A percentile compares a stretch with the other conserved stretches of the same genome.
phyloP scores from a whole-genome alignment of 1,139 yeast genomes.

The Pichia inconspicua region DNA sequence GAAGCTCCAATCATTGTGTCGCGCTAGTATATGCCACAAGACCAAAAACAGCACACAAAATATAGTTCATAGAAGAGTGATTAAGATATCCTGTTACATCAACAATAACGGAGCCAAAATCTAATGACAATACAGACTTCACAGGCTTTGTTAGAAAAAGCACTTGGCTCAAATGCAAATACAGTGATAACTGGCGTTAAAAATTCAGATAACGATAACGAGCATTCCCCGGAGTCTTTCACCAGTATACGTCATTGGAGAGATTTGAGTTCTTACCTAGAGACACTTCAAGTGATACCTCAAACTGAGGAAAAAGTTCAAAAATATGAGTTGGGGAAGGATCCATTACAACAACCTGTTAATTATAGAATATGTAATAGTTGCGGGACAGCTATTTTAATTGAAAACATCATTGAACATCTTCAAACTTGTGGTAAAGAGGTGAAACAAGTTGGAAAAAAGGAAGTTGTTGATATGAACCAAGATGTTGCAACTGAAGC shows the following conservation, averaged over 20 bases:
- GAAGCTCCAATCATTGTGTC: too few species aligned
- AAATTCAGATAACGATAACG: slow-evolving; percentile 3
- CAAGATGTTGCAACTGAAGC: neutral
- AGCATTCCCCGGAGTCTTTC: slow-evolving; percentile 1
- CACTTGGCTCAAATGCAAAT: slow-evolving; percentile 20
- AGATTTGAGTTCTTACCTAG: slow-evolving; percentile 54
- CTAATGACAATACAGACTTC: slow-evolving; percentile 6
- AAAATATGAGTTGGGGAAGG: slow-evolving; percentile 21
- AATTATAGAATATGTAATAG: slow-evolving; percentile 57
- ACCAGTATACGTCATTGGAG: slow-evolving; percentile 40
- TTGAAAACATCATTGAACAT: slow-evolving; percentile 39
- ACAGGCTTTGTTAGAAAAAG: slow-evolving; percentile 17
- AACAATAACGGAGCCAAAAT: neutral
- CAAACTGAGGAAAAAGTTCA: too few species aligned
- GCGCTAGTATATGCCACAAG: too few species aligned
- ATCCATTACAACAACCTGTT: slow-evolving; percentile 36
- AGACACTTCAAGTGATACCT: slow-evolving; percentile 24
- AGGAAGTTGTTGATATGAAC: slow-evolving; percentile 9
- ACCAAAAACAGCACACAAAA: too few species aligned
- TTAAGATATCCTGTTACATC: too few species aligned
- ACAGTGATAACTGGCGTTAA: slow-evolving; percentile 11
- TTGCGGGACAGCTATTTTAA: slow-evolving; percentile 59
- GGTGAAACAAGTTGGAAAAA: slow-evolving; percentile 34
- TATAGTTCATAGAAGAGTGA: too few species aligned
- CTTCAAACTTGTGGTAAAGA: slow-evolving; percentile 36